phyloP scores from a whole-genome alignment of 495 filamentous ascomycete genomes.

The Podospora sp. region DNA sequence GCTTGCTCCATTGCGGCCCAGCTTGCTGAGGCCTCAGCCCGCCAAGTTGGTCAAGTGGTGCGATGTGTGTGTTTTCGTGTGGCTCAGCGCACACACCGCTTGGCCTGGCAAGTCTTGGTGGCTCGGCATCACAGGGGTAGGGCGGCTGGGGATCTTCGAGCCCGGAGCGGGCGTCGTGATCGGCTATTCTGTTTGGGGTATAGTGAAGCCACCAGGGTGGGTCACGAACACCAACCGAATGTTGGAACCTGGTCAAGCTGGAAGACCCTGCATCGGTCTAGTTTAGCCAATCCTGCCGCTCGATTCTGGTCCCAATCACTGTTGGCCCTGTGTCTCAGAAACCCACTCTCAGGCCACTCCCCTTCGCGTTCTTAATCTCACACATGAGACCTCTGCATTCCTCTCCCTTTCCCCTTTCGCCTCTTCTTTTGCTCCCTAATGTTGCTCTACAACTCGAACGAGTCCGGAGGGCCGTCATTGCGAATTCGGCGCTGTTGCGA shows the following conservation, averaged over 20 bases:
- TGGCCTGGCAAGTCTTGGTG: background rate
- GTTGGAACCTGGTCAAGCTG: slow-evolving; percentile 9
- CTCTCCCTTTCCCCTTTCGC: too few species aligned
- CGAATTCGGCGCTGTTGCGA: slow-evolving; percentile 8
- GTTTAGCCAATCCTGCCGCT: background rate
- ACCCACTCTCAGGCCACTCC: background rate
- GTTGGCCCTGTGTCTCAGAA: background rate
- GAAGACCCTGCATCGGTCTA: slow-evolving; percentile 9
- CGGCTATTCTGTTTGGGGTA: slow-evolving; percentile 6
- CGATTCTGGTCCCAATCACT: background rate
- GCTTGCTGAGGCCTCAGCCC: too few species aligned
- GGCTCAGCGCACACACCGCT: background rate
- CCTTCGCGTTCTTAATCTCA: too few species aligned
- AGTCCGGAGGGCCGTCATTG: background rate
- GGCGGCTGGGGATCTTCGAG: slow-evolving; percentile 8
- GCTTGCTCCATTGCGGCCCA: too few species aligned
- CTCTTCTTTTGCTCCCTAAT: too few species aligned
- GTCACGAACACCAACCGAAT: background rate
- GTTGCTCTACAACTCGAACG: background rate
- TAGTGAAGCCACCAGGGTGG: background rate
- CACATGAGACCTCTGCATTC: too few species aligned
- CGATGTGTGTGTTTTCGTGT: too few species aligned
- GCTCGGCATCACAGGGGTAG: slow-evolving; percentile 7
- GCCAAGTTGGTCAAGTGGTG: too few species aligned
- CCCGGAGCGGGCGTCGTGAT: too few species aligned